Conservation (phyloP, 2,329 filamentous ascomycete genomes). For the Microcera coccophila region DNA sequence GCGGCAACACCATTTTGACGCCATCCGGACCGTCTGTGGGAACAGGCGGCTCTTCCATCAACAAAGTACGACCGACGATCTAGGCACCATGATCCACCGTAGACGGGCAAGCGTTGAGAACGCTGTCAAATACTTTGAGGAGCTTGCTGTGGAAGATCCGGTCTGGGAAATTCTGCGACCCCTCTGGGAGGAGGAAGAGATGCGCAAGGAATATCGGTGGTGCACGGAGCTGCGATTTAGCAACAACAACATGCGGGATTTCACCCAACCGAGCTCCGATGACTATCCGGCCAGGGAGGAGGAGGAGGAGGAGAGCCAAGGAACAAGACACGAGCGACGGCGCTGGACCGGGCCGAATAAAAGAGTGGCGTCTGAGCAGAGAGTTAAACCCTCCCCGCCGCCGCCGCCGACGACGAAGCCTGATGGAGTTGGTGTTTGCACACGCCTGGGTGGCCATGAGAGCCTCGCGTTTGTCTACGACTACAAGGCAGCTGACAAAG, state of each 20-base stretch:
- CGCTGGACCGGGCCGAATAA: constrained; percentile 9
- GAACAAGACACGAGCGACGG: constrained; percentile 1
- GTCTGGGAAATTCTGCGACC: constrained; percentile 7
- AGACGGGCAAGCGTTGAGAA: constrained; percentile 4
- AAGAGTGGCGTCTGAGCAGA: constrained; percentile 10
- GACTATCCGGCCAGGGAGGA: constrained; percentile 2
- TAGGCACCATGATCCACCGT: neutral
- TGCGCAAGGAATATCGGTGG: constrained; percentile 6
- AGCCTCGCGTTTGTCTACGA: constrained; percentile 7
- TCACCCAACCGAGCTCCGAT: constrained; percentile 9
- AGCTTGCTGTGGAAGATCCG: constrained; percentile 11
- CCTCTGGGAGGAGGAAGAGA: constrained; percentile 7
- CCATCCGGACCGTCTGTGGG: constrained; percentile 8
- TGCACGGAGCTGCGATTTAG: constrained; percentile 8
- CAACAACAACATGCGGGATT: constrained; percentile 9
- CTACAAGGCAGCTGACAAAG: constrained; percentile 12
- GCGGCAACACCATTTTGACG: constrained; percentile 11
- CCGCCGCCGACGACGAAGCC: constrained; percentile 9
- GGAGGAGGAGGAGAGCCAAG: too few relatives aligned
- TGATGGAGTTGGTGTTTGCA: constrained; percentile 10
- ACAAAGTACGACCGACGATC: constrained; percentile 2
- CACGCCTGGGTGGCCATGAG: constrained; percentile 5
- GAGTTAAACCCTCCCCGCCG: constrained; percentile 6
- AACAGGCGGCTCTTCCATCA: constrained; percentile 12
- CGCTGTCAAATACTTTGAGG: constrained; percentile 5